Evolutionary conservation across 495 filamentous ascomycete genomes (phyloP).

Genomic region (Endocarpon pusillum): DNA sequence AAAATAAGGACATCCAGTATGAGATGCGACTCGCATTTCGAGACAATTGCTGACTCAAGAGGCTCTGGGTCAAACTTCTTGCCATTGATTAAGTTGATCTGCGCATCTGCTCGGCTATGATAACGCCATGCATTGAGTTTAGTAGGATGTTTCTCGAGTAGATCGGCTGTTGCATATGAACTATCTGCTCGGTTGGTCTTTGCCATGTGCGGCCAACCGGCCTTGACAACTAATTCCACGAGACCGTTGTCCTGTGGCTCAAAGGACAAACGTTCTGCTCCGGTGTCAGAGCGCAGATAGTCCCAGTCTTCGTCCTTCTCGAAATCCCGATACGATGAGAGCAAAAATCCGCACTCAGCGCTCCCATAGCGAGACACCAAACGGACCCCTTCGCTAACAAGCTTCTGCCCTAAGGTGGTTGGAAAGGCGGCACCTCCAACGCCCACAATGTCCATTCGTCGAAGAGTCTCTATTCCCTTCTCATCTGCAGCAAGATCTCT

Average conservation of each 20-base stretch:
- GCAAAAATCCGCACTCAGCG: conserved; percentile 39
- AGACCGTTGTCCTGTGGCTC: conserved; percentile 34
- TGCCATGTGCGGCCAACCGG: conserved; percentile 46
- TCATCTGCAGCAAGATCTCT: conserved; percentile 25
- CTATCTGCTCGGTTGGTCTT: conserved; percentile 40
- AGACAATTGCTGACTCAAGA: conserved; percentile 31
- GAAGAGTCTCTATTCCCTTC: conserved; percentile 19
- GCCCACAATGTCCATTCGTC: conserved; percentile 34
- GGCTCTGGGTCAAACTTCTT: conserved; percentile 53
- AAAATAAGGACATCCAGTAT: conserved; percentile 31
- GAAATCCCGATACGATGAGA: conserved; percentile 34
- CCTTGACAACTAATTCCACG: conserved; percentile 40
- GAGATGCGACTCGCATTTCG: conserved; percentile 6
- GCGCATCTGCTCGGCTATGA: conserved; percentile 39
- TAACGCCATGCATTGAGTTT: conserved; percentile 40
- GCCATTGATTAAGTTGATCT: conserved; percentile 44
- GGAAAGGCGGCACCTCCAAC: conserved; percentile 41
- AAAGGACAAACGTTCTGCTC: conserved; percentile 29
- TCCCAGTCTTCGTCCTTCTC: conserved; percentile 44
- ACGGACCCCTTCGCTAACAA: conserved; percentile 29
- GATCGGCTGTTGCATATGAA: conserved; percentile 38
- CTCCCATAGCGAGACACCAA: conserved; percentile 39
- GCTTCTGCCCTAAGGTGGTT: conserved; percentile 22
- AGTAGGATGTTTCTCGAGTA: conserved; percentile 36
- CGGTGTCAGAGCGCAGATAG: conserved; percentile 33